Base-by-base conservation (phyloP, 495 filamentous ascomycete genomes). In the Daldinia loculata region DNA sequence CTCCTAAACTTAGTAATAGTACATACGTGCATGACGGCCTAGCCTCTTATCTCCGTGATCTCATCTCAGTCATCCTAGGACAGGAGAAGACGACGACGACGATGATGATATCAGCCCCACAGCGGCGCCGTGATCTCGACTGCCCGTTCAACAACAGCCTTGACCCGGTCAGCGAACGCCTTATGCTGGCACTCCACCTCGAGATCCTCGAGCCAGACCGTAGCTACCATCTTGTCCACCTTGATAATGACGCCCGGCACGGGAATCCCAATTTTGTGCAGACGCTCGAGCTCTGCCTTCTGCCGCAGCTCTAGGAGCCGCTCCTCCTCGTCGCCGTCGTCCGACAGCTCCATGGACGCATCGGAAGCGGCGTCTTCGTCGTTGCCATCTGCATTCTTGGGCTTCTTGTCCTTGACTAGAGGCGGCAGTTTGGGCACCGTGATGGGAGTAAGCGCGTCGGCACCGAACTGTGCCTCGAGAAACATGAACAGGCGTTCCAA, bases 391-490 rank as follows among this genome's bases (percentile, higher is more conserved):
- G 61, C 7, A 6, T 73, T 69, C 56, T 74, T 72, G 9, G 65
- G 71, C 66, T 76, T 80, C 77, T 72, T 83, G 63, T 56, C 70
- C 51, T 29, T 78, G 55, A 76, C 56, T 4, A 75, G 32, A n/a
- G 79, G 63, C 2, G 79, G 71, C 4, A 89, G 72, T 56, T 89
- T 89, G 4, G 93, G 92, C 0, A 84, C 84, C 26, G 88, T 84
- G 71, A 98, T 90, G 0, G 94, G 93, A 0, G 84, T 80, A 15
- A 93, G 80, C 70, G 92, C 89, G 55, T 93, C 86, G 19, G 86
- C 84, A 45, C 95, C 96, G 74, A 99, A 99, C 76, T 99, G 95
- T 2, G 94, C 92, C 81, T 99, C 96, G 26, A 99, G 90, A 84
- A 98, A 97, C 88, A 97, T 92, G 80, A 93, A 91, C 30, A 99